Conservation (phyloP, 371 early-diverging fungal genomes). For the Mortierella sp. region DNA sequence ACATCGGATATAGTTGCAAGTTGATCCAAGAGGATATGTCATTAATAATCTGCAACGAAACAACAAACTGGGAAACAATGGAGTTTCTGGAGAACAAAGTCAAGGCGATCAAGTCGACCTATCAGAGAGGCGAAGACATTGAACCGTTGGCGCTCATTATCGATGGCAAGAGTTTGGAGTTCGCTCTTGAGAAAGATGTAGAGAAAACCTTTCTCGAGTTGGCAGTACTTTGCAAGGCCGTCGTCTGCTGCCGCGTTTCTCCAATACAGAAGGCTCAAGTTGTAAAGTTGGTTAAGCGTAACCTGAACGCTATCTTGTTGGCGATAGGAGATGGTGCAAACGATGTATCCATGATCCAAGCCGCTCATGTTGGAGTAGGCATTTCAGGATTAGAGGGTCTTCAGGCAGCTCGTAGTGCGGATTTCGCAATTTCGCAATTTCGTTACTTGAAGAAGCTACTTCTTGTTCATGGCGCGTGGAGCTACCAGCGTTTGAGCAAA, state of each 20-base stretch:
- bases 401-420: constrained; percentile 96
- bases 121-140: constrained; percentile 69
- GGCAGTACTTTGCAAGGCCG: constrained; percentile 87
- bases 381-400: constrained; percentile 98
- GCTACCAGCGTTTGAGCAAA: constrained; percentile 90
- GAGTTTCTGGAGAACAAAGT: constrained; percentile 82
- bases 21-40: constrained; percentile 88
- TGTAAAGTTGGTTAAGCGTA: constrained; percentile 89
- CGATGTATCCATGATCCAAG: constrained; percentile 98
- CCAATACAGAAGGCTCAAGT: constrained; percentile 96
- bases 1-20: constrained; percentile 94
- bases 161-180: constrained; percentile 78
- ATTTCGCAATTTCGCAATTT: constrained; percentile 97
- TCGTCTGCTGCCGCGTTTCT: constrained; percentile 94
- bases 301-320: constrained; percentile 79
- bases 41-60: constrained; percentile 84
- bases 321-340: constrained; percentile 99
- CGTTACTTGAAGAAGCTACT: constrained; percentile 88
- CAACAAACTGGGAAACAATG: constrained; percentile 83
- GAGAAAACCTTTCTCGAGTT: constrained; percentile 81
- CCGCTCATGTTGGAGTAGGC: constrained; percentile 97
- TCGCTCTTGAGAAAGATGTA: constrained; percentile 79
- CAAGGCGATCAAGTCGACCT: constrained; percentile 72
- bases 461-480: constrained; percentile 95
- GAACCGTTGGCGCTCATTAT: constrained; percentile 80